A percentile compares a stretch with the other conserved stretches of the same genome.
Evolutionary conservation across 2,329 filamentous ascomycete species (phyloP).

Genomic region (Lachnellula hyalina): DNA sequence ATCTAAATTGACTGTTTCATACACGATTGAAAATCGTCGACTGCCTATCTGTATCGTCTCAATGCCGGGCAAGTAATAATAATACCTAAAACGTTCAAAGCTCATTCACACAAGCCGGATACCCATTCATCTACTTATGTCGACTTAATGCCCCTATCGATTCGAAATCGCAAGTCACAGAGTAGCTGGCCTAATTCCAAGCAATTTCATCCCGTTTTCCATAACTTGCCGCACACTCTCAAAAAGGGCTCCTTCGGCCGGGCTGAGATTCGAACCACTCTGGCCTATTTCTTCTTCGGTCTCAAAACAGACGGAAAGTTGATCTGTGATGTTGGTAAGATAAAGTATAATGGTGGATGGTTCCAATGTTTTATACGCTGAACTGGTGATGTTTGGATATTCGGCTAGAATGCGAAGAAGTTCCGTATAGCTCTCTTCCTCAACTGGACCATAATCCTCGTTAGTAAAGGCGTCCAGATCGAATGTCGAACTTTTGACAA

Average conservation of each 20-base stretch:
- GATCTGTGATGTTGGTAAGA: constrained; percentile 6
- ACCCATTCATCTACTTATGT: no score
- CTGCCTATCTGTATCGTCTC: no score
- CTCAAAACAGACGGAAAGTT: constrained; percentile 5
- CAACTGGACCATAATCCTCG: constrained; percentile 2
- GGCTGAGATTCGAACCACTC: background rate
- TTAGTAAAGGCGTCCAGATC: background rate
- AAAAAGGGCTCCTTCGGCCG: constrained; percentile 6
- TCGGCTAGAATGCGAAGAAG: constrained; percentile 10
- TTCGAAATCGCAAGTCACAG: background rate
- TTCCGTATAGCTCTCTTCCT: constrained; percentile 3
- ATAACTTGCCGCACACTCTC: constrained; percentile 4
- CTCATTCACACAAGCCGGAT: no score
- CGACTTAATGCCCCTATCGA: no score
- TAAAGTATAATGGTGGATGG: constrained; percentile 6
- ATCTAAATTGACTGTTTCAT: no score
- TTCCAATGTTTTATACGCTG: constrained; percentile 8
- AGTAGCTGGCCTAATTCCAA: constrained; percentile 5
- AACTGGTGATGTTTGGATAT: constrained; percentile 8
- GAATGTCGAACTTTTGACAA: background rate
- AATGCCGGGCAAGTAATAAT: no score
- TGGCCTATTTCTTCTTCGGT: background rate
- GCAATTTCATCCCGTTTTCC: constrained; percentile 12
- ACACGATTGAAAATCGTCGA: no score
- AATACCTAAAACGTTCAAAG: no score